phyloP scores from a whole-genome alignment of 108 stramenopile genomes.

The Licmophora abbreviata region DNA sequence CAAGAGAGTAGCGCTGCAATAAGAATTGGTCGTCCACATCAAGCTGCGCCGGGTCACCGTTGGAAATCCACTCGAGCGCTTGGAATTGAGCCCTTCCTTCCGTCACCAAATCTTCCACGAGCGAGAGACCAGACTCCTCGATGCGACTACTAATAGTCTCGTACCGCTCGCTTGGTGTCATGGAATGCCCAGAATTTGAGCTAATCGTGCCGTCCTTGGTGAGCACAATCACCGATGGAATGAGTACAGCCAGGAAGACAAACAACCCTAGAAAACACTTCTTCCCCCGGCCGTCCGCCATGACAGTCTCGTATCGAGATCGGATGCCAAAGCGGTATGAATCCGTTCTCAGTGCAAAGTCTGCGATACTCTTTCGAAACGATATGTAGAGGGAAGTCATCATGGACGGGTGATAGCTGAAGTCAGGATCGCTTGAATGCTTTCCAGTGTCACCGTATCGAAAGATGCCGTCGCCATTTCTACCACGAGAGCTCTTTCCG shows the following conservation, averaged over 20 bases:
- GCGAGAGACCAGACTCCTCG: not conserved
- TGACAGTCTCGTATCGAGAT: constrained; percentile 1
- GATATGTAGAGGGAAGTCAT: not conserved
- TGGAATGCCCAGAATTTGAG: not conserved
- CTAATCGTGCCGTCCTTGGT: not conserved
- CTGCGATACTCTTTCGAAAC: not conserved
- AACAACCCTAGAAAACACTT: not conserved
- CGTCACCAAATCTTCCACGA: not conserved
- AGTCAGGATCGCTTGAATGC: not conserved
- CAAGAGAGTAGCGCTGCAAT: constrained; percentile 9
- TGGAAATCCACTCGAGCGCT: constrained; percentile 2
- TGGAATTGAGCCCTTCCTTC: not conserved
- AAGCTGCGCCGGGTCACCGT: not conserved
- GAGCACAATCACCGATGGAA: not conserved
- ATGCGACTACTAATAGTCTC: constrained; percentile 1
- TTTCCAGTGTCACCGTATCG: not conserved
- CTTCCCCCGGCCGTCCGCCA: not conserved
- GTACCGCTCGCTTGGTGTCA: not conserved
- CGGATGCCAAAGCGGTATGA: not conserved
- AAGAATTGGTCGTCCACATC: constrained; percentile 5
- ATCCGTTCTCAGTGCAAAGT: not conserved
- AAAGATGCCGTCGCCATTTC: not conserved
- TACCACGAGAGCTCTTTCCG: not conserved
- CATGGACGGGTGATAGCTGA: not conserved
- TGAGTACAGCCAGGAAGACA: not conserved